Conservation (phyloP, 2,329 filamentous ascomycete species). For the Talaromyces piceae region DNA sequence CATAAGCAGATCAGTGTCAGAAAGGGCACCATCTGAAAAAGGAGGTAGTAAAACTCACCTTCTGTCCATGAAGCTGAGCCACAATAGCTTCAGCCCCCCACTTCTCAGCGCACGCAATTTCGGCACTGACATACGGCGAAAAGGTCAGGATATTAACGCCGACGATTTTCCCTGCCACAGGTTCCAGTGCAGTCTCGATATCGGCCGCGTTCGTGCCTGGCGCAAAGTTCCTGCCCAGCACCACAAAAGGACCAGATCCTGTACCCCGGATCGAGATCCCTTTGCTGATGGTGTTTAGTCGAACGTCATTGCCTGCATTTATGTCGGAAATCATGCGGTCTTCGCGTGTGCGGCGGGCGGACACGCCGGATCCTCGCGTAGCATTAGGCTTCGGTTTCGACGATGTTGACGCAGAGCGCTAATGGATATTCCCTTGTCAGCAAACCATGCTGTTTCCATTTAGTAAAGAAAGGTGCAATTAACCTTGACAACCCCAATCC, state of each 20-base stretch:
- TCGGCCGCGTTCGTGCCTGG: constrained; percentile 59
- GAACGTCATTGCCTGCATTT: constrained; percentile 20
- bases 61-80: constrained; percentile 56
- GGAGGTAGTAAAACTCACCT: constrained; percentile 32
- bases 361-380: background rate
- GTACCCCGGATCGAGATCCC: constrained; percentile 50
- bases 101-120: constrained; percentile 51
- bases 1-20: background rate
- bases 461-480: background rate
- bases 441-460: background rate
- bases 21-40: background rate
- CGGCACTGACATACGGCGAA: constrained; percentile 52
- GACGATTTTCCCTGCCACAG: constrained; percentile 45
- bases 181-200: constrained; percentile 54
- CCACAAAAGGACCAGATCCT: constrained; percentile 47
- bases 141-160: constrained; percentile 48
- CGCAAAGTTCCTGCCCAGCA: constrained; percentile 57
- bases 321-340: constrained; percentile 26
- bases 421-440: constrained; percentile 1
- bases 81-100: constrained; percentile 52
- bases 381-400: constrained; percentile 29
- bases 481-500: constrained; percentile 54
- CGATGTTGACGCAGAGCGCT: constrained; percentile 37
- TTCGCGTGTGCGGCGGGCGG: constrained; percentile 27
- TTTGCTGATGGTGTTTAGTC: constrained; percentile 25